Base-by-base conservation (phyloP, 2,329 filamentous ascomycete genomes). In the Aspergillus aculeatus region DNA sequence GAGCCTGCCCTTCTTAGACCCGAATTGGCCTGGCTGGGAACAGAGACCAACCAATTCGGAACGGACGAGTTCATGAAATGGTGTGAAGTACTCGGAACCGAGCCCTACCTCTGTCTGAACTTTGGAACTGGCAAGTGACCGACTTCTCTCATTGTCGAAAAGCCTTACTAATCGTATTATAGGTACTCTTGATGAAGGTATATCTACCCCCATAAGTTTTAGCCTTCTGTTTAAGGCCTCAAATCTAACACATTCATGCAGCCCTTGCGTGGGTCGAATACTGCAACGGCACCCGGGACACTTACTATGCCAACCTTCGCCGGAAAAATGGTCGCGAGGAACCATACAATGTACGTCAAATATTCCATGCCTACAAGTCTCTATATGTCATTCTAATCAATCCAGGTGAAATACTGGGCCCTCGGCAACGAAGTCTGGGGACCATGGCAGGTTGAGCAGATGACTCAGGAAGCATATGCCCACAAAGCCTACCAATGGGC, bases 41-140 rank as follows among this genome's bases (percentile, higher is more conserved):
- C 84, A 1, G 91, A 95, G 78, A 85, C 82, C 29, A 95, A 95
- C 73, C 81, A 88, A 62, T 93, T 95, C 69, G 91, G 91, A 59
- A 95, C 91, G 0, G 90, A 95, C 73, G 91, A 95, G 78, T 95
- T 95, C 76, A 85, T 95, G 83, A 83, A 87, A 66, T 94, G 90
- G 90, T 91, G 90, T 64, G 82, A 88, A 65, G 79, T 84, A 10
- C 84, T 92, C 7, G 85, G 85, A 24, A 89, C 90, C 0, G 89
- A 93, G 78, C 91, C 91, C 4, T 95, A 92, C 73, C 81, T 95
- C 47, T 88, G 86, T 63, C 79, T 95, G 59, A 95, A 95, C 78
- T 88, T 95, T 74, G 91, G 90, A 58, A 95, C 91, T 2, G 90
- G 89, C 62, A 87, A 66, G 49, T 54, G 4, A 5, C 47, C 14